Percentiles rank a stretch among this genome's conserved stretches.
phyloP scores from a whole-genome alignment of 2,329 filamentous ascomycete genomes.

The Fulvia fulva region DNA sequence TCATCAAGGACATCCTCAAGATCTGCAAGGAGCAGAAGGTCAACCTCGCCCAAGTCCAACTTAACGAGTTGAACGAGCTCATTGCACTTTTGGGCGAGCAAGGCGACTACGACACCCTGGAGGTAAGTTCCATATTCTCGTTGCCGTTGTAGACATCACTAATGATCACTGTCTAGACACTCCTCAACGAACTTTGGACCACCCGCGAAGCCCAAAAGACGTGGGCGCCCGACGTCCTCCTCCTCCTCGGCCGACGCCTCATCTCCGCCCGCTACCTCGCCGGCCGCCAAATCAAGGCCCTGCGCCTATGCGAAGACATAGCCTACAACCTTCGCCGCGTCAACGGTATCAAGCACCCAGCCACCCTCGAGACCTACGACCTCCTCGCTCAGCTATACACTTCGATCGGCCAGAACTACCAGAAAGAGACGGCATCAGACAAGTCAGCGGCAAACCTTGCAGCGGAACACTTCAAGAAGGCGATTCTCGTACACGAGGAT shows the following conservation, averaged over 20 bases:
- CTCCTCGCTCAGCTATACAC: slow-evolving; percentile 51
- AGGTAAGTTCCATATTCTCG: slow-evolving; percentile 26
- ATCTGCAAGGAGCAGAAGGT: slow-evolving; percentile 43
- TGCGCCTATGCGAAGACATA: slow-evolving; percentile 51
- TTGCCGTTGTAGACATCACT: too few relatives aligned
- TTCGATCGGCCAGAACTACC: slow-evolving; percentile 36
- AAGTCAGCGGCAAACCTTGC: slow-evolving; percentile 34
- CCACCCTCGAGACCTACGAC: slow-evolving; percentile 49
- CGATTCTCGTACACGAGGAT: slow-evolving; percentile 34
- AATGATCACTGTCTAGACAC: slow-evolving; percentile 11
- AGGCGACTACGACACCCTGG: slow-evolving; percentile 45
- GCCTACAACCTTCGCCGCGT: slow-evolving; percentile 54
- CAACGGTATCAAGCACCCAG: slow-evolving; percentile 46
- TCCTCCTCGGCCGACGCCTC: slow-evolving; percentile 51
- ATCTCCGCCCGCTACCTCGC: slow-evolving; percentile 52
- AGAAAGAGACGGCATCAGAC: slow-evolving; percentile 35
- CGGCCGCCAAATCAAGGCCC: slow-evolving; percentile 42
- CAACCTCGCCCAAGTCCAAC: slow-evolving; percentile 42
- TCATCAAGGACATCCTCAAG: slow-evolving; percentile 42
- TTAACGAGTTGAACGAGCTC: slow-evolving; percentile 45
- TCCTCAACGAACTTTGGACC: slow-evolving; percentile 46
- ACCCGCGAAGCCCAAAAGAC: slow-evolving; percentile 44
- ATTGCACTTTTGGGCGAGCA: slow-evolving; percentile 48
- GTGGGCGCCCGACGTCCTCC: slow-evolving; percentile 45
- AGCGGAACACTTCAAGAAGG: slow-evolving; percentile 39